These are phyloP conservation scores for Microcyclosporella mali DNA, from an alignment of 2,329 filamentous ascomycete species.

Conservation along the genomic window DNA sequence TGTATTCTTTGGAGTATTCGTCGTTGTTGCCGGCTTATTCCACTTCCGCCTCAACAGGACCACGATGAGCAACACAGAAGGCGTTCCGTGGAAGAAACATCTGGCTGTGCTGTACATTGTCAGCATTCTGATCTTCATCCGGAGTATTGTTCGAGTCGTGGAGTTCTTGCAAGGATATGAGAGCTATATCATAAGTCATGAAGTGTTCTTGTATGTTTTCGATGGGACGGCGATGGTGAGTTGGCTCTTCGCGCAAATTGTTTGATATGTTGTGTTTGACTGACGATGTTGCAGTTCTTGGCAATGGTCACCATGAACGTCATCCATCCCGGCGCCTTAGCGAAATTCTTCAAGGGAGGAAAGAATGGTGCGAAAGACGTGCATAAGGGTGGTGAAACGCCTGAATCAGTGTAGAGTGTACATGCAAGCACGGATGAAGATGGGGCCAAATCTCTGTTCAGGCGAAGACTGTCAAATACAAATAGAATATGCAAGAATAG, in stretches of 20 bases:
- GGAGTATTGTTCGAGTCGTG: conserved; percentile 44
- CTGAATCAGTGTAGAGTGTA: too few species aligned
- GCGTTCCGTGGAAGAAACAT: conserved; percentile 32
- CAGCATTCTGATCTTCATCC: conserved; percentile 43
- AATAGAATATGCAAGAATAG: too few species aligned
- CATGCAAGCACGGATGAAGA: too few species aligned
- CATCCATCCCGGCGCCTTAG: conserved; percentile 6
- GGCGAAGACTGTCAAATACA: too few species aligned
- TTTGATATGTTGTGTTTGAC: too few species aligned
- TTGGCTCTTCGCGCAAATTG: too few species aligned
- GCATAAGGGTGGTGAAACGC: too few species aligned
- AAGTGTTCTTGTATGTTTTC: conserved; percentile 20
- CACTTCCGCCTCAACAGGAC: conserved; percentile 19
- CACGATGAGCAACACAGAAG: background rate
- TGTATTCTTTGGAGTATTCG: conserved; percentile 46
- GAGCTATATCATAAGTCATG: conserved; percentile 39
- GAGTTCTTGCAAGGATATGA: conserved; percentile 43
- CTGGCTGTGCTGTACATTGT: conserved; percentile 40
- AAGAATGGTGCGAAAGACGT: too few species aligned
- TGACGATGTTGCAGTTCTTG: too few species aligned
- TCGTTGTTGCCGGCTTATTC: conserved; percentile 28
- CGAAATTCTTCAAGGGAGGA: background rate
- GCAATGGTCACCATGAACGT: conserved; percentile 2
- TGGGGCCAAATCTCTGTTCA: too few species aligned
- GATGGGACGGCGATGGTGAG: conserved; percentile 10